These are phyloP conservation scores for Diplosphaera chodatii DNA, from an alignment of 139 green algal genomes.

Conservation along the genomic window DNA sequence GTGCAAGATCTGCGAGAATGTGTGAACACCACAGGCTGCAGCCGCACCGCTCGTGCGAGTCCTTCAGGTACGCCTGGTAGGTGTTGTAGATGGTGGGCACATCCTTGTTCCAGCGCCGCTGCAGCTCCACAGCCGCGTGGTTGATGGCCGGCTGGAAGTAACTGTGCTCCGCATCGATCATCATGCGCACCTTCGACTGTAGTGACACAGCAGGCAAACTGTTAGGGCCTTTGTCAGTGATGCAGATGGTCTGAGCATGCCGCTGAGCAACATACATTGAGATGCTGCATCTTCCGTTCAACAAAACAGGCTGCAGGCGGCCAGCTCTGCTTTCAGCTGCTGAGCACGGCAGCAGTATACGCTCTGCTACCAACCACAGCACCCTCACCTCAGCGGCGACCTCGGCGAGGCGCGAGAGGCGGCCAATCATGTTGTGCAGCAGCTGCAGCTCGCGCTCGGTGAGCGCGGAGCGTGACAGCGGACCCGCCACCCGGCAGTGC, in stretches of 20 bases:
- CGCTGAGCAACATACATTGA: too few relatives aligned
- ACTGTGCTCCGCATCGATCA: slow-evolving; percentile 85
- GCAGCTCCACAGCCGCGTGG: slow-evolving; percentile 59
- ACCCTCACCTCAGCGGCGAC: slow-evolving; percentile 22
- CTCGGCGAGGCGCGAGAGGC: slow-evolving; percentile 49
- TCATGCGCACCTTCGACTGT: slow-evolving; percentile 54
- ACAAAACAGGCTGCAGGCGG: too few relatives aligned
- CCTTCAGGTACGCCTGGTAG: slow-evolving; percentile 80
- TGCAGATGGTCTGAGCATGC: too few relatives aligned
- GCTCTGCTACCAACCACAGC: too few relatives aligned
- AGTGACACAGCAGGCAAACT: neutral
- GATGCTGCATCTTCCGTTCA: too few relatives aligned
- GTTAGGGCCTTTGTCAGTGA: too few relatives aligned
- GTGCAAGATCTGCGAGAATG: too few relatives aligned
- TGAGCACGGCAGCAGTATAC: too few relatives aligned
- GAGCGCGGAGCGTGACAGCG: slow-evolving; percentile 36
- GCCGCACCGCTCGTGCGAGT: neutral
- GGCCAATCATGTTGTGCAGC: slow-evolving; percentile 55
- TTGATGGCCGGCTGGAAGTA: slow-evolving; percentile 90
- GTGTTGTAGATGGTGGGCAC: slow-evolving; percentile 67
- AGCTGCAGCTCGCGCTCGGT: slow-evolving; percentile 58
- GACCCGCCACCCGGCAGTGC: slow-evolving; percentile 37
- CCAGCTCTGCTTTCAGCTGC: too few relatives aligned
- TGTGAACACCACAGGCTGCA: neutral
- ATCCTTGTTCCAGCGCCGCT: slow-evolving; percentile 62